A percentile compares a stretch with the other conserved stretches of the same genome.
Evolutionary conservation across 805 yeast species (phyloP).

Genomic region (Candida sanyiensis): DNA sequence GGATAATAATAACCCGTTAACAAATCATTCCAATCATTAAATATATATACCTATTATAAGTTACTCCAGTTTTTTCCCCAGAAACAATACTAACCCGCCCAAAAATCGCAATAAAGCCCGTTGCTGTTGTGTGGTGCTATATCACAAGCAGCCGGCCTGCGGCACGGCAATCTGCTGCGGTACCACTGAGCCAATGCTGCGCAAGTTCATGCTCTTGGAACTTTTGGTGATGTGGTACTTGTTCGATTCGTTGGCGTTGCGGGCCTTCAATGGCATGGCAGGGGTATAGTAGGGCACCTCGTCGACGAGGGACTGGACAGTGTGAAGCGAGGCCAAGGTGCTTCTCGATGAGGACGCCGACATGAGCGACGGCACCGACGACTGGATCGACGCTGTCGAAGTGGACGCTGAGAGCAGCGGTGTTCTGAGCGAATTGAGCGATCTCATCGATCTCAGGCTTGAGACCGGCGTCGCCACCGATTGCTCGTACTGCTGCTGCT

Average conservation of each 20-base stretch:
- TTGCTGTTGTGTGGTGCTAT: too few species aligned
- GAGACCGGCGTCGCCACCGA: conserved; percentile 4
- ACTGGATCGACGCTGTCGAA: conserved; percentile 22
- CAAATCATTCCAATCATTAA: too few species aligned
- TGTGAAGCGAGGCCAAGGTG: conserved; percentile 26
- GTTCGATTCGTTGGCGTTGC: conserved; percentile 20
- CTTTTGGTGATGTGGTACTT: conserved; percentile 8
- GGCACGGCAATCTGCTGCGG: conserved; percentile 4
- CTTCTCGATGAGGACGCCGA: conserved; percentile 38
- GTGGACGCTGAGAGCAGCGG: conserved; percentile 3
- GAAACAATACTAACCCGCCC: too few species aligned
- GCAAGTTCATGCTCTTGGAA: conserved; percentile 10
- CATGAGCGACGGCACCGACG: conserved; percentile 34
- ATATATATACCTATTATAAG: too few species aligned
- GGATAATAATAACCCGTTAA: too few species aligned
- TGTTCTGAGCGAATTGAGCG: conserved; percentile 11
- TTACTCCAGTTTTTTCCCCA: too few species aligned
- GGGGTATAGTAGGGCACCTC: conserved; percentile 9
- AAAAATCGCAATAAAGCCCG: not conserved
- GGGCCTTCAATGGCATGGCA: conserved; percentile 20
- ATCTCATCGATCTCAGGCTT: conserved; percentile 13
- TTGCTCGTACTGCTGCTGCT: conserved; percentile 17
- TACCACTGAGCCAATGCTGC: conserved; percentile 2
- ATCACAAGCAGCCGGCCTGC: conserved; percentile 5
- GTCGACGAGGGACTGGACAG: conserved; percentile 16